Evolutionary conservation across 495 filamentous ascomycete species (phyloP).

Genomic region (Aspergillus bertholletiae): DNA sequence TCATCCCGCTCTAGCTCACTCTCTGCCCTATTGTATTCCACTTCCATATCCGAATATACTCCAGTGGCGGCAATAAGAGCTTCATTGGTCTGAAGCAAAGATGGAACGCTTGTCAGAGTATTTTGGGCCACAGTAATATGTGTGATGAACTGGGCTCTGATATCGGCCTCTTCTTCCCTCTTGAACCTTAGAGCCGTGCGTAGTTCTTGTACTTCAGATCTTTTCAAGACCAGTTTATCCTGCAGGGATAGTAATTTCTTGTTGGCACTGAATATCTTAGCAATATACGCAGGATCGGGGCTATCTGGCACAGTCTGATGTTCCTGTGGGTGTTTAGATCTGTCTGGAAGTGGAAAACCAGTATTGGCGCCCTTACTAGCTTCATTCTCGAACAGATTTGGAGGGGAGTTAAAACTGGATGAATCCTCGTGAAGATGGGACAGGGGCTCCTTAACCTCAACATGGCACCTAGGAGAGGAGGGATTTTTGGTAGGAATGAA

Average conservation of each 20-base stretch:
- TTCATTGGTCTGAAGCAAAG: conserved; percentile 10
- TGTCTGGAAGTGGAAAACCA: neutral
- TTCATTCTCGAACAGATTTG: neutral
- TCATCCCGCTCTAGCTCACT: conserved; percentile 24
- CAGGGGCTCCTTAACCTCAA: neutral
- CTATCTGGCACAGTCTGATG: neutral
- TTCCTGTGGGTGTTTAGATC: neutral
- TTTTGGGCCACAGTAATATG: conserved; percentile 14
- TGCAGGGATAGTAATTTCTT: conserved; percentile 7
- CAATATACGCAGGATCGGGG: neutral
- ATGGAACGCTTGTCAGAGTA: neutral
- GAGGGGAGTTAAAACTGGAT: neutral
- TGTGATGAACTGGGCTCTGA: conserved; percentile 8
- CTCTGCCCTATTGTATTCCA: conserved; percentile 23
- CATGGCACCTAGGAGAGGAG: neutral
- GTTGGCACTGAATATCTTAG: conserved; percentile 1
- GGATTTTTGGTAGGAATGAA: neutral
- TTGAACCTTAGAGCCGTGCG: conserved; percentile 12
- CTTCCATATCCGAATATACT: conserved; percentile 21
- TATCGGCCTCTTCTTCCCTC: conserved; percentile 15
- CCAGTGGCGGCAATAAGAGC: conserved; percentile 14
- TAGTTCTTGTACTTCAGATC: conserved; percentile 16
- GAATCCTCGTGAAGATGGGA: neutral
- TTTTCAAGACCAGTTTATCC: conserved; percentile 12
- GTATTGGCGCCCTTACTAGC: neutral